A percentile compares a stretch with the other conserved stretches of the same genome.
These are phyloP conservation scores for Elaeagnus macrophylla DNA, from an alignment of 306 rosid genomes.

Conservation along the genomic window DNA sequence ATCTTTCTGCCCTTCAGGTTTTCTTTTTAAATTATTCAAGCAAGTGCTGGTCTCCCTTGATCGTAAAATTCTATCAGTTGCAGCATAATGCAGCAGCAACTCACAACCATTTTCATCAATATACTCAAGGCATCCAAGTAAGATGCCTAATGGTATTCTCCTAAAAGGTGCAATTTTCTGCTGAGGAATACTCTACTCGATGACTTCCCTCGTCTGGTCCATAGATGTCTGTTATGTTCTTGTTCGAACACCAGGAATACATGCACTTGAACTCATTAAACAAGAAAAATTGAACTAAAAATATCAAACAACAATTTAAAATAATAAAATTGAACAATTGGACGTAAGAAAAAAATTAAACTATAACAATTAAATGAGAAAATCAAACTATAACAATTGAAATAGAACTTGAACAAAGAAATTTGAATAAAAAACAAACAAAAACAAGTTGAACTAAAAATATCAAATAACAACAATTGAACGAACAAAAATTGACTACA, in stretches of 20 bases:
- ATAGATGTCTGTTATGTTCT: not conserved
- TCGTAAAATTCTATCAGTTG: slow-evolving; percentile 20
- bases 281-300: too few relatives aligned
- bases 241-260: slow-evolving; percentile 1
- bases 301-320: too few relatives aligned
- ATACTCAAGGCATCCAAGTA: slow-evolving; percentile 16
- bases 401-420: too few relatives aligned
- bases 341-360: too few relatives aligned
- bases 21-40: slow-evolving; percentile 7
- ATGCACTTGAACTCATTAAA: slow-evolving; percentile 14
- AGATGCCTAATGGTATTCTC: slow-evolving; percentile 31
- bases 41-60: slow-evolving; percentile 6
- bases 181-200: slow-evolving; percentile 2
- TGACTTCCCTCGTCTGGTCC: slow-evolving; percentile 7
- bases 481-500: too few relatives aligned
- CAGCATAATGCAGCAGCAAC: slow-evolving; percentile 32
- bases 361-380: too few relatives aligned
- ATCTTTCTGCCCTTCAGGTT: slow-evolving; percentile 7
- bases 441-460: too few relatives aligned
- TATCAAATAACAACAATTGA: too few relatives aligned
- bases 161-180: slow-evolving; percentile 18
- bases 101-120: slow-evolving; percentile 22
- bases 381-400: too few relatives aligned
- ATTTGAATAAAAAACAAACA: too few relatives aligned
- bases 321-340: too few relatives aligned